Conservation (phyloP, 495 filamentous ascomycete genomes). For the Hypoxylon intermedium region DNA sequence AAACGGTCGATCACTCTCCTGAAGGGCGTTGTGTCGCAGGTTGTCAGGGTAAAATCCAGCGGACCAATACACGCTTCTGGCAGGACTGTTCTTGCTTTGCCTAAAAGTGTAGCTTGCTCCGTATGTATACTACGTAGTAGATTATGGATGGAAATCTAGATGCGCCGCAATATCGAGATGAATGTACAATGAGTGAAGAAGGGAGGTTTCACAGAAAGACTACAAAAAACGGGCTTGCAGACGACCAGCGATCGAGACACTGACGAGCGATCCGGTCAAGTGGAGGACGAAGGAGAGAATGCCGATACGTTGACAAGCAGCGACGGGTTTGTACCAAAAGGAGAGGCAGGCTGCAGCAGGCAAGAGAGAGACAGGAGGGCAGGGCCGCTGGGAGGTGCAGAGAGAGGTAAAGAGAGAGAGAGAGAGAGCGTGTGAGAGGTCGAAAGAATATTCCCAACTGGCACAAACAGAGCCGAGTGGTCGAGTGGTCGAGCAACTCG, state of each 20-base stretch:
- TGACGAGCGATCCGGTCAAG: constrained; percentile 25
- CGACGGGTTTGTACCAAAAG: constrained; percentile 27
- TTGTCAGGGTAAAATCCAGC: constrained; percentile 26
- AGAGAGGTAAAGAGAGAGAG: no score
- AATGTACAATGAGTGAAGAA: constrained; percentile 10
- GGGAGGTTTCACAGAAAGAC: constrained; percentile 15
- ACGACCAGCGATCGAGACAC: constrained; percentile 21
- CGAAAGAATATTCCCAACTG: constrained; percentile 12
- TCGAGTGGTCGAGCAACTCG: constrained; percentile 16
- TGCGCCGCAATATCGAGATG: constrained; percentile 24
- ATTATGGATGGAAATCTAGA: constrained; percentile 16
- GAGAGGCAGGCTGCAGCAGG: constrained; percentile 35
- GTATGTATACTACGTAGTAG: constrained; percentile 24
- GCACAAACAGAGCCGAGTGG: constrained; percentile 18
- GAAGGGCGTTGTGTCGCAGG: constrained; percentile 39
- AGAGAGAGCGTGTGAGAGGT: constrained; percentile 24
- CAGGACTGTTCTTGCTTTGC: constrained; percentile 29
- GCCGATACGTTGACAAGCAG: constrained; percentile 11
- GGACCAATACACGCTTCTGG: constrained; percentile 22
- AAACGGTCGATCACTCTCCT: constrained; percentile 37
- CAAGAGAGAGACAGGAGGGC: constrained; percentile 5
- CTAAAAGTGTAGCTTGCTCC: constrained; percentile 28
- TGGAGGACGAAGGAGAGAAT: constrained; percentile 27
- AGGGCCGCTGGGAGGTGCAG: constrained; percentile 12
- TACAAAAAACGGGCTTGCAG: constrained; percentile 14